phyloP scores from a whole-genome alignment of 2,329 filamentous ascomycete species.

The Fulvia fulva region DNA sequence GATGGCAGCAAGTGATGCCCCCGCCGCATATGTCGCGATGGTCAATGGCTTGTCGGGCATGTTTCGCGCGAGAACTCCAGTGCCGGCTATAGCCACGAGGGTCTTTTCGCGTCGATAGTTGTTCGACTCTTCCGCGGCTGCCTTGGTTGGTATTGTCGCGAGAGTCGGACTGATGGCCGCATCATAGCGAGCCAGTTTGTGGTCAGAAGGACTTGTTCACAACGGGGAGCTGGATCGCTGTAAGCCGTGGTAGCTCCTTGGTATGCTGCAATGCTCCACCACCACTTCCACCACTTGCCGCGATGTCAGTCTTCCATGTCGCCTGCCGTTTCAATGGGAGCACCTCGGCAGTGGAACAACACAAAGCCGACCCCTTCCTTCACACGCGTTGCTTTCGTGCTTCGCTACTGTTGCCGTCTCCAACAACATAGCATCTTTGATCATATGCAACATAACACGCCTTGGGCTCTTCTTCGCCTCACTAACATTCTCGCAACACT shows the following conservation, averaged over 20 bases:
- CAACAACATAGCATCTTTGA: no score
- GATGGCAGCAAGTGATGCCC: conserved; percentile 89
- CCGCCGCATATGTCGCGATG: conserved; percentile 88
- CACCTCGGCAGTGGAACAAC: background rate
- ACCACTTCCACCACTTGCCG: no score
- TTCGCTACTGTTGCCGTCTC: no score
- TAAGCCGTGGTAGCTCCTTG: no score
- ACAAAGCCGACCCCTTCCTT: no score
- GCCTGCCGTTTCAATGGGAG: background rate
- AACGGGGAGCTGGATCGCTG: background rate
- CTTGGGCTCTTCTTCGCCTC: no score
- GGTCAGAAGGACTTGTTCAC: no score
- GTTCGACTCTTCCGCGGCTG: conserved; percentile 1
- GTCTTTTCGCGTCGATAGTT: conserved; percentile 22
- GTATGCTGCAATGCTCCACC: no score
- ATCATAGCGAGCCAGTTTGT: conserved; percentile 23
- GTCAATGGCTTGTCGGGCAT: conserved; percentile 83
- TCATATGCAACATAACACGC: no score
- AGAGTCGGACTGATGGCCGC: conserved; percentile 9
- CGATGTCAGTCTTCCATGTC: background rate
- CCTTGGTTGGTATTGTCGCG: conserved; percentile 5
- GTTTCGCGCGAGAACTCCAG: conserved; percentile 18
- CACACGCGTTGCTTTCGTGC: no score
- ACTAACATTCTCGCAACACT: no score
- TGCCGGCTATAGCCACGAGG: conserved; percentile 30